Conservation (phyloP, 371 early-diverging fungal species). For the Conidiobolus coronatus region DNA sequence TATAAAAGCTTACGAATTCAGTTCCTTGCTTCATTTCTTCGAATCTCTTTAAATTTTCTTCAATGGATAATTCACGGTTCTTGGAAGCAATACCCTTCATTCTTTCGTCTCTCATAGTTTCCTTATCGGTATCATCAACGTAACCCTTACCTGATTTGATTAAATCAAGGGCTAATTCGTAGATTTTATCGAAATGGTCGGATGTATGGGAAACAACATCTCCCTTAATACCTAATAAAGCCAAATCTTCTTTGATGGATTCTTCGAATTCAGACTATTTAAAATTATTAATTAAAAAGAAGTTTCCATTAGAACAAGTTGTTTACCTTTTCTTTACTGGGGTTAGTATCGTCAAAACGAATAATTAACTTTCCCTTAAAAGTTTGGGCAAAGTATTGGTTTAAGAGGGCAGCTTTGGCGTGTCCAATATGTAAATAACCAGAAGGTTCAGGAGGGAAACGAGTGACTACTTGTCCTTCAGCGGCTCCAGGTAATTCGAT, state of each 20-base stretch:
- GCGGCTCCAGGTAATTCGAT: slow-evolving; percentile 65
- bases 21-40: slow-evolving; percentile 87
- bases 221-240: slow-evolving; percentile 63
- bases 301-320: slow-evolving; percentile 11
- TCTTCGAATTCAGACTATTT: slow-evolving; percentile 65
- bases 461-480: slow-evolving; percentile 75
- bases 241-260: slow-evolving; percentile 79
- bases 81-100: slow-evolving; percentile 73
- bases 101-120: slow-evolving; percentile 82
- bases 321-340: slow-evolving; percentile 75
- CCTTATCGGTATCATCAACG: slow-evolving; percentile 88
- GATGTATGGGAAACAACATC: slow-evolving; percentile 79
- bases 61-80: slow-evolving; percentile 66
- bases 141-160: slow-evolving; percentile 91
- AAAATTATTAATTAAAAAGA: neutral
- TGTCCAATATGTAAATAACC: slow-evolving; percentile 99
- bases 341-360: slow-evolving; percentile 99
- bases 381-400: slow-evolving; percentile 86
- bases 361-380: slow-evolving; percentile 90
- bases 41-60: slow-evolving; percentile 82
- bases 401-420: slow-evolving; percentile 97
- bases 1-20: slow-evolving; percentile 22
- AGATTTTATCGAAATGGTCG: slow-evolving; percentile 83
- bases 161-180: slow-evolving; percentile 64
- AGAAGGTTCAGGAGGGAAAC: slow-evolving; percentile 98